phyloP scores from a whole-genome alignment of 176 grass and related monocot genomes.

The Avena atlantica region DNA sequence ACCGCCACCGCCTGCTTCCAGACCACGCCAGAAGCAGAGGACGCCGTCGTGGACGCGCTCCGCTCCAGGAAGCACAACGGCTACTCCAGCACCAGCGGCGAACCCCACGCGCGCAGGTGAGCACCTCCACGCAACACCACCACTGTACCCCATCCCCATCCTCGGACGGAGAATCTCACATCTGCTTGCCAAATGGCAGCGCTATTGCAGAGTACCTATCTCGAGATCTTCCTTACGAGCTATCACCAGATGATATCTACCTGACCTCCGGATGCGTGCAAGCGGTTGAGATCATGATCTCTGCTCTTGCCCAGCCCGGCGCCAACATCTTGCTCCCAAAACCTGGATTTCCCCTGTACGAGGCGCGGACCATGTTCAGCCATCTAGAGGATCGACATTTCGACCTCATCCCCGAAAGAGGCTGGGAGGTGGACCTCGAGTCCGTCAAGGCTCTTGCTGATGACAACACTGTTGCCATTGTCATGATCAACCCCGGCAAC shows the following conservation, averaged over 20 bases:
- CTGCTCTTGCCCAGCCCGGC: conserved; percentile 54
- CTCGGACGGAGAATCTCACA: not conserved
- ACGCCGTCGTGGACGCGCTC: conserved; percentile 68
- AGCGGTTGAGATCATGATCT: conserved; percentile 69
- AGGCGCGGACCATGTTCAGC: conserved; percentile 48
- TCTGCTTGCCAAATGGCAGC: conserved; percentile 33
- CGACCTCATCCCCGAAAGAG: conserved; percentile 65
- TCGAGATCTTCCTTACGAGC: conserved; percentile 65
- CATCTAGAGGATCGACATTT: conserved; percentile 63
- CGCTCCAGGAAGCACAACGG: conserved; percentile 59
- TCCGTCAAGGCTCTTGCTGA: conserved; percentile 69
- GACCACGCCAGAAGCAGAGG: conserved; percentile 63
- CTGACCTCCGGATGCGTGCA: conserved; percentile 69
- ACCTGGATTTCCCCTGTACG: conserved; percentile 65
- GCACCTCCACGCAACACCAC: not conserved
- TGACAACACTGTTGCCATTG: conserved; percentile 74
- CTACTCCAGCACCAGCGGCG: conserved; percentile 52
- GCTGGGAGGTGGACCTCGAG: conserved; percentile 75
- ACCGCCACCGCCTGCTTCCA: conserved; percentile 71
- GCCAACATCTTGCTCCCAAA: conserved; percentile 79
- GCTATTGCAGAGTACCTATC: conserved; percentile 77
- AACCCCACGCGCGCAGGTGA: conserved; percentile 62
- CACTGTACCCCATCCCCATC: too few species aligned
- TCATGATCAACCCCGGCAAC: conserved; percentile 77
- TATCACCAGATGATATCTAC: conserved; percentile 70